These are phyloP conservation scores for Fagopyrum homotropicum DNA, from an alignment of 148 eudicot genomes.

Conservation along the genomic window DNA sequence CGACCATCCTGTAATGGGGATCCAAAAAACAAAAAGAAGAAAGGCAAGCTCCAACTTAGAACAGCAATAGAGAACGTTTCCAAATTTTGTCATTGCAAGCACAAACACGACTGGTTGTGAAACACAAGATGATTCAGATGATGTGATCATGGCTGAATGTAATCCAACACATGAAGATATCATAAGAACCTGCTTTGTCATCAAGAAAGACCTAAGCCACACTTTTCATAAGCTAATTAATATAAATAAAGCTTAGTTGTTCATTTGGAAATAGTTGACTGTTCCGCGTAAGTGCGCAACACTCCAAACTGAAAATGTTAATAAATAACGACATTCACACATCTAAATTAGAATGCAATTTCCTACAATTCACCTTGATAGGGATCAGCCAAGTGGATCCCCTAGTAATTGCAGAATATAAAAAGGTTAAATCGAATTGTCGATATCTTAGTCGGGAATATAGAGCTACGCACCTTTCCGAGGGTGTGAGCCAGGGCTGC, in stretches of 20 bases:
- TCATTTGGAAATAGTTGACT: background rate
- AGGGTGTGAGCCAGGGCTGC: constrained; percentile 89
- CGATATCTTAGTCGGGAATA: background rate
- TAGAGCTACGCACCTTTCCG: constrained; percentile 48
- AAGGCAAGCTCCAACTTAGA: background rate
- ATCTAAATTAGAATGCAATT: background rate
- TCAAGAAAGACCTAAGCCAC: background rate
- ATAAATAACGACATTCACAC: background rate
- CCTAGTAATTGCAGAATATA: background rate
- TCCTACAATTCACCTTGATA: background rate
- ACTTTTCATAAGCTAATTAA: background rate
- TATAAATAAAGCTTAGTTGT: background rate
- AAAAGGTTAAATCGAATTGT: background rate
- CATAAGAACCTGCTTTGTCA: background rate
- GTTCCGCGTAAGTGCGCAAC: background rate
- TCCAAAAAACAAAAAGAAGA: background rate
- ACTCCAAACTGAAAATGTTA: background rate
- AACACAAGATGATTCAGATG: background rate
- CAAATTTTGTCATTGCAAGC: background rate
- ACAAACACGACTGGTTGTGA: background rate
- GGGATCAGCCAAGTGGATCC: background rate
- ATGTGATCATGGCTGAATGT: background rate
- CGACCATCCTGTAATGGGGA: constrained; percentile 56
- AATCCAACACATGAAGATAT: background rate
- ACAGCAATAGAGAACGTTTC: background rate